Base-by-base conservation (phyloP, 2,329 filamentous ascomycete genomes). In the Arthrobotrys pseudoclavata region DNA sequence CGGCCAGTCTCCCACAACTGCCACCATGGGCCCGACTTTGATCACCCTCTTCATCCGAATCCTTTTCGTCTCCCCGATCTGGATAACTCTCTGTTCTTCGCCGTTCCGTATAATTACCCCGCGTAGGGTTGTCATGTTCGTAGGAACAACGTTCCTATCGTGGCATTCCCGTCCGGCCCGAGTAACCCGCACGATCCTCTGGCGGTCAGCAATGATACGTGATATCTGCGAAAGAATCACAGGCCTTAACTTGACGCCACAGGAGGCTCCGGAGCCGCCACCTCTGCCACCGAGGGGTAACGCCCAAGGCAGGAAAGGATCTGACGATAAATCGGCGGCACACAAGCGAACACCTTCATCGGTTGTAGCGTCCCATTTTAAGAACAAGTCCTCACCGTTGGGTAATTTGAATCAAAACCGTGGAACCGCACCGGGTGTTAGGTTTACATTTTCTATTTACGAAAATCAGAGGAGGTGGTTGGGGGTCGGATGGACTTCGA, bases 381-480 rank as follows among this genome's bases (percentile, higher is more conserved):
- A 72, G 40, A 77, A 72, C 42, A 74, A 79, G 61, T 69, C 74
- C 0, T 75, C 74, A 79, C 85, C n/a, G 81, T 81, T 34, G 83
- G 84, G 20, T 85, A 85, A 64, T 83, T 83, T 68, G 82, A 83
- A 55, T 80, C 85, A 79, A 81, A 84, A 79, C 48, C 80, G 82
- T 22, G 84, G 84, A n/a, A 87, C 87, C 76, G 91, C 91, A 3
- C 89, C 93, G 0, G 94, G 94, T 0, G 92, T 99, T 13, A 92
- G 94, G 52, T 99, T 99, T 82, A 99, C 96, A 0, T 99, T 99
- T 79, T 94, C 96, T 57, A 87, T 99, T 1, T 98, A 94, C 82
- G 96, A 99, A 83, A 99, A 99, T 81, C 96, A 99, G 84, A 89
- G 96, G 48, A 89, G 96, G 64, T 99, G 96, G 96, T 86, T 99